Base-by-base conservation (phyloP, 441 rosid genomes). In the Francoa sonchifolia region DNA sequence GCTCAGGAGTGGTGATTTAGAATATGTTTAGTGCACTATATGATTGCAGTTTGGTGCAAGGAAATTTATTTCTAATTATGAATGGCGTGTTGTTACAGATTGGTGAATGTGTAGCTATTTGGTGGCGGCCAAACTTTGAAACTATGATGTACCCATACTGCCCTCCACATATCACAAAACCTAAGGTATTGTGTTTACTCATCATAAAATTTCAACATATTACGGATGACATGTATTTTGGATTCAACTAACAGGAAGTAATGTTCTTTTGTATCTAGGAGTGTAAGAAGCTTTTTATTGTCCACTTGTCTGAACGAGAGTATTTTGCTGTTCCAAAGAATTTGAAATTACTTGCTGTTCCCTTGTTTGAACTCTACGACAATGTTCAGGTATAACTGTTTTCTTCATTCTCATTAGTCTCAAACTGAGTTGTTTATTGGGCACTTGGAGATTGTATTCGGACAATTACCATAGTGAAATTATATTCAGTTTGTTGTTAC, bases 101-200 rank as follows among this genome's bases (percentile, higher is more conserved):
- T 39, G 96, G 93, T 23, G 99, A 86, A 57, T 82, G 95, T 53
- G 99, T 86, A 55, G 99, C 96, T 1, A 74, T 80, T 44, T 86
- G 95, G 96, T 90, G 99, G 99, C 81, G 99, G 68, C 99, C 96
- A 56, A 86, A 90, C 70, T 90, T 90, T 52, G 96, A 90, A 55
- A 86, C 95, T 57, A 83, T 76, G 32, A 86, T 82, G 94, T 90
- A 90, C 54, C 99, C 99, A 3, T 90, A 90, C 56, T 86, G 96
- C 59, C 96, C 96, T 61, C 95, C 96, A 18, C 96, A 86, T 63
- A 86, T 86, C 42, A 76, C 90, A 39, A 82, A 90, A 65, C 93
- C 96, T 16, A 90, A 90, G 99, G 96, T 90, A 55, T 9, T 26
- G 31, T 20, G 9, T 29, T 14, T 33, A 18, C 8, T 39, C 15